Evolutionary conservation across 305 asterid genomes (phyloP).

Genomic region (Petunia hybrid): DNA sequence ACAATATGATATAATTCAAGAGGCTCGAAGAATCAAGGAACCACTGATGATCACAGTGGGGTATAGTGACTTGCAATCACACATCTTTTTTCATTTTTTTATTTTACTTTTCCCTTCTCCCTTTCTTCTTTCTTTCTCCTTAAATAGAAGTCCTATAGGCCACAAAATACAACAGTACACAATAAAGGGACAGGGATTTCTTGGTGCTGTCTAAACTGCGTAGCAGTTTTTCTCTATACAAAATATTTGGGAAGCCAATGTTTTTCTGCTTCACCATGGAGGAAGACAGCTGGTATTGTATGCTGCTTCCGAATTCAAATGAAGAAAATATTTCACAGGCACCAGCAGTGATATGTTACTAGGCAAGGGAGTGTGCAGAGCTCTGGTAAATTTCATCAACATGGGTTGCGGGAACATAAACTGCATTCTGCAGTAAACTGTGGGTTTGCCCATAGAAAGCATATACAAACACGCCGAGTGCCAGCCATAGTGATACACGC

Average conservation of each 20-base stretch:
- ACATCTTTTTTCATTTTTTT: neutral
- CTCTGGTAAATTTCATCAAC: slow-evolving; percentile 75
- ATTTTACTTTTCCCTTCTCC: neutral
- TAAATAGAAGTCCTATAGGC: neutral
- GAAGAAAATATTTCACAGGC: neutral
- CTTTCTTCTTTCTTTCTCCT: neutral
- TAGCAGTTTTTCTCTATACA: neutral
- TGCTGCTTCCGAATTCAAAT: neutral
- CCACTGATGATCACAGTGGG: neutral
- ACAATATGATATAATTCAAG: neutral
- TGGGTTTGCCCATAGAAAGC: slow-evolving; percentile 68
- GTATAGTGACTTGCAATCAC: neutral
- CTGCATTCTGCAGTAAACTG: slow-evolving; percentile 72
- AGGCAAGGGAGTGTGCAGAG: slow-evolving; percentile 46
- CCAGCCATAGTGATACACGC: slow-evolving; percentile 87
- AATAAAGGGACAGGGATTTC: neutral
- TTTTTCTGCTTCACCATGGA: neutral
- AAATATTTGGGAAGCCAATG: neutral
- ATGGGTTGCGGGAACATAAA: slow-evolving; percentile 81
- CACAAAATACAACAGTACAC: neutral
- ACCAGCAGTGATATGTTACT: neutral
- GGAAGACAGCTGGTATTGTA: neutral
- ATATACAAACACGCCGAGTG: slow-evolving; percentile 66
- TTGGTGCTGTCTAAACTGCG: neutral
- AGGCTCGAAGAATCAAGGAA: neutral